Evolutionary conservation across 768 basidiomycete species (phyloP), one percentile per base, ranked within the genome.

Genomic region (Mycena amicta): DNA sequence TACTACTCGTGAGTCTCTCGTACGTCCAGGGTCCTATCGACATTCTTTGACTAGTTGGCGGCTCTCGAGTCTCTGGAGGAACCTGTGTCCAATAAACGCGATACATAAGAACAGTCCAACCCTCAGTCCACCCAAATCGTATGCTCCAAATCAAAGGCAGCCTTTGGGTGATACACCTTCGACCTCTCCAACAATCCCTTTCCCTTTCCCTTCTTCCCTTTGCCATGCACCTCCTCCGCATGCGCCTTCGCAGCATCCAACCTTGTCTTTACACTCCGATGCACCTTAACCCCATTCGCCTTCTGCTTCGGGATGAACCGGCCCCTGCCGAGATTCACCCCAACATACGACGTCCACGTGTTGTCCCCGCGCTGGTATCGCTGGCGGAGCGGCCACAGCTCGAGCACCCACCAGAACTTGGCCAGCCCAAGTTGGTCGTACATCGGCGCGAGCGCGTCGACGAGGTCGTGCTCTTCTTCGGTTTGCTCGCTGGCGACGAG

Each of bases 391-490:
- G 59, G 63, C 26, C 53, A 29, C 22, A 64, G 26, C 50, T 63
- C 62, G 41, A 63, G 58, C 8, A 63, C 40, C 62, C 85, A 87
- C 86, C 86, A 87, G 13, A 27, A 56, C 62, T 53, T 68, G 26
- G 68, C 56, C 12, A 75, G 23, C 16, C 50, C 37, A n/a, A 87
- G 77, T 61, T 83, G 75, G 63, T 87, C 85, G 61, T 81, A 82
- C 5, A 75, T 53, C 1, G 74, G 78, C 29, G 72, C 70, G 23
- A 80, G 56, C 8, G 82, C 77, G 52, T 87, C 85, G 8, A 64
- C 66, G 22, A 81, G 66, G 40, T 86, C 85, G 53, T 81, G 77
- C 8, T 78, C 73, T 62, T 84, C 83, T 63, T 85, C 76, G 28
- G 55, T 71, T 29, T 72, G 33, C 33, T n/a, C n/a, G n/a, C n/a